Base-by-base conservation (phyloP, 1,284 basidiomycete genomes). In the Thecaphora frezii region DNA sequence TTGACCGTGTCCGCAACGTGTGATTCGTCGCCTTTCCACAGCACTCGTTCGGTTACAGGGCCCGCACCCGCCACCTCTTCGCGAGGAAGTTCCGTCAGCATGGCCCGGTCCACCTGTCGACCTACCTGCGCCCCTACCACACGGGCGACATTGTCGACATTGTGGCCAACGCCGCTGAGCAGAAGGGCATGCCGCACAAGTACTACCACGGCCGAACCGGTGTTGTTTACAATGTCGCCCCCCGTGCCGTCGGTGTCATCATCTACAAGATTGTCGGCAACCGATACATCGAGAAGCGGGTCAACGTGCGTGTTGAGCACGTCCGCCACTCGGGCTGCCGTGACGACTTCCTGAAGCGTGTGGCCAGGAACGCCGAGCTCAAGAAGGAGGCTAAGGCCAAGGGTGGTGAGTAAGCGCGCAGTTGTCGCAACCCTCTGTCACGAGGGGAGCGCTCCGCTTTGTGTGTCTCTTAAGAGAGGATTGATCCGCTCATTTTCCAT, bases 141-240 rank as follows among this genome's bases (percentile, higher is more conserved):
- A 86, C 97, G 72, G 94, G 94, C 71, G 94, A 99, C 82, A 97
- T 98, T 79, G 94, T 99, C 76, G 94, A 98, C 85, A 98, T 98
- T 86, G 96, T 96, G 85, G 94, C 94, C 76, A 97, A 99, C 82
- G 87, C 93, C 64, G 91, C 93, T 49, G 90, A 97, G 83, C 96
- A 98, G 87, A 96, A 94, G 89, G 94, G 94, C 82, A 97, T 98
- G 92, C 93, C 94, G 81, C 93, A 97, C 86, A 97, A 97, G 84
- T 78, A 76, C 70, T 78, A 78, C 75, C 59, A 54, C 74, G 92
- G 91, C 76, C 90, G 91, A 67, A 99, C 94, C 69, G 94, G 96
- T 72, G 94, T 98, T 77, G 85, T 99, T 68, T 98, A 96, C 87
- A 97, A 97, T 83, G 93, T 99, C 69, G 91, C 94, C 51, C 91